A percentile compares a stretch with the other conserved stretches of the same genome.
phyloP scores from a whole-genome alignment of 805 yeast genomes.

The Soucietia sequanensis region DNA sequence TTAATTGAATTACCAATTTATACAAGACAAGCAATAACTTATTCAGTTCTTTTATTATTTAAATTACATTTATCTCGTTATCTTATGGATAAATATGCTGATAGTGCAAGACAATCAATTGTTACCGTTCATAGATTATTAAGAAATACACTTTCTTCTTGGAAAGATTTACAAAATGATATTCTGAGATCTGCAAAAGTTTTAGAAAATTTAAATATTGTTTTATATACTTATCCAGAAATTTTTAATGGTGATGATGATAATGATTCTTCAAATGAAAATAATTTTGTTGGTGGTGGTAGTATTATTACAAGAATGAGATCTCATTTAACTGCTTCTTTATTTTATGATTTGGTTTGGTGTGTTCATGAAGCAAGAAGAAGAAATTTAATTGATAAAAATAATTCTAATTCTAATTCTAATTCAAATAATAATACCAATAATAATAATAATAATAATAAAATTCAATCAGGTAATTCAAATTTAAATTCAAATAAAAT shows the following conservation, averaged over 20 bases:
- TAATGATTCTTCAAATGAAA: slow-evolving; percentile 8
- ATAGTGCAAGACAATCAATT: slow-evolving; percentile 87
- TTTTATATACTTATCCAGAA: slow-evolving; percentile 83
- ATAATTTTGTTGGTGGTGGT: slow-evolving; percentile 15
- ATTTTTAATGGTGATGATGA: slow-evolving; percentile 46
- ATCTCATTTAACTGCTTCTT: slow-evolving; percentile 85
- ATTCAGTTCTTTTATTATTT: slow-evolving; percentile 75
- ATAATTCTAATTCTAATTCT: slow-evolving; percentile 11
- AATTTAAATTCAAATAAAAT: too few relatives aligned
- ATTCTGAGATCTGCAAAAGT: slow-evolving; percentile 89
- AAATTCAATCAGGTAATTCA: not conserved
- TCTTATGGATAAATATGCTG: slow-evolving; percentile 70
- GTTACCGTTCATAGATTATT: slow-evolving; percentile 88
- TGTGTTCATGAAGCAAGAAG: slow-evolving; percentile 92
- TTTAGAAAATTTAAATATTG: slow-evolving; percentile 83
- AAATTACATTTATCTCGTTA: slow-evolving; percentile 78
- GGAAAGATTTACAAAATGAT: slow-evolving; percentile 90
- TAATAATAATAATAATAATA: slow-evolving; percentile 2
- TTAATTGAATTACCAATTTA: slow-evolving; percentile 84
- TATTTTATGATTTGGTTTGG: slow-evolving; percentile 91
- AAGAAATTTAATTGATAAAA: slow-evolving; percentile 43
- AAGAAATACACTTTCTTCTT: slow-evolving; percentile 84
- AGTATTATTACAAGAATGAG: slow-evolving; percentile 81
- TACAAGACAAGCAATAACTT: slow-evolving; percentile 81
- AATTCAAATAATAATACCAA: slow-evolving; percentile 5